Base-by-base conservation (phyloP, 768 basidiomycete species). In the Amanita muscaria region DNA sequence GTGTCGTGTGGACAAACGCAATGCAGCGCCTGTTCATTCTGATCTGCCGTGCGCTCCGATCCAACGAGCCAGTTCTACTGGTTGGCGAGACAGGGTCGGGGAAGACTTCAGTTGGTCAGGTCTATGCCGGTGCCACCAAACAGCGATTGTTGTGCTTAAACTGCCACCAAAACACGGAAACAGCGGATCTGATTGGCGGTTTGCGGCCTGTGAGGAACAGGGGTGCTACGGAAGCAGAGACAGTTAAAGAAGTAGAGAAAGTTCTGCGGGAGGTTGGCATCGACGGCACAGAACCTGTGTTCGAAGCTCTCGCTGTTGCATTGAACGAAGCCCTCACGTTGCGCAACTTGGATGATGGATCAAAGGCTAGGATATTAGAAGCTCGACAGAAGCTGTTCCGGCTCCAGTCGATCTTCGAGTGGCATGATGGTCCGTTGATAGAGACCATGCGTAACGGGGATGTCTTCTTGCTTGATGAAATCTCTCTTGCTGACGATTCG, bases 81-180 rank as follows among this genome's bases (percentile, higher is more conserved):
- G 94, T 99, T 9, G 96, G 96, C 0, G 94, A 98, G 62, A 98
- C 96, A 0, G 96, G 96, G 11, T 88, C 86, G 3, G 96, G 96
- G 12, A 99, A 99, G 65, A 99, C 96, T 0, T 96, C 94, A 1
- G 84, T 97, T 31, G 97, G 94, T 57, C 90, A 98, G 57, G 66
- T 91, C 4, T 84, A 85, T 51, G 86, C 96, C 0, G 73, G 81
- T 34, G 78, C 79, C 1, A 64, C 75, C 18, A 62, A 63, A 19
- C 79, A 78, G 55, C 65, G 60, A 27, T 68, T 99, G 21, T 67
- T 83, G 52, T 70, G 79, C 3, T 75, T 99, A 51, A 98, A 89
- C 53, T 98, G 96, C 56, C 96, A 99, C 59, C 92, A 96, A 62
- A 97, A 96, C 57, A 98, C 93, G 21, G 96, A 99, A 65, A 96